These are phyloP conservation scores for Neoscytalidium dimidiatum DNA, from an alignment of 2,329 filamentous ascomycete genomes.

Conservation along the genomic window DNA sequence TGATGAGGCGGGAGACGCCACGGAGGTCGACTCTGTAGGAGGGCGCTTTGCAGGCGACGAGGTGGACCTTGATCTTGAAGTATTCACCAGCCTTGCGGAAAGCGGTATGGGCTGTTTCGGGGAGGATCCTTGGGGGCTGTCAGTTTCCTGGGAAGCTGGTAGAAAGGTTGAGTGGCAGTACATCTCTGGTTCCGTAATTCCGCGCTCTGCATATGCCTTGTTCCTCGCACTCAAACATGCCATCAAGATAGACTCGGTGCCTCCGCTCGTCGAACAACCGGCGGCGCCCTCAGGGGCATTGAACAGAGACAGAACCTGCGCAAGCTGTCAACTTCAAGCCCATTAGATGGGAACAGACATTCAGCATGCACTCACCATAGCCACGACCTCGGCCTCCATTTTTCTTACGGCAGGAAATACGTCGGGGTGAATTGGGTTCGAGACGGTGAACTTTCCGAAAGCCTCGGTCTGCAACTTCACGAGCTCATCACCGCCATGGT, in stretches of 20 bases:
- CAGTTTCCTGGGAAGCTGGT: not conserved
- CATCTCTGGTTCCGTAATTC: slow-evolving; percentile 94
- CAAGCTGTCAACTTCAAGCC: not conserved
- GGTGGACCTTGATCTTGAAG: slow-evolving; percentile 93
- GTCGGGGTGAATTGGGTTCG: slow-evolving; percentile 96
- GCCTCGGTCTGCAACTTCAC: slow-evolving; percentile 86
- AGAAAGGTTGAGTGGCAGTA: slow-evolving; percentile 37
- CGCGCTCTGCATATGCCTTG: slow-evolving; percentile 81
- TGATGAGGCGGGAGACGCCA: slow-evolving; percentile 80
- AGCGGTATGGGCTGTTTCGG: slow-evolving; percentile 90
- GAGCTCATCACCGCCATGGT: slow-evolving; percentile 85
- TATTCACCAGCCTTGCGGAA: slow-evolving; percentile 95
- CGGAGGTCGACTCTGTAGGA: slow-evolving; percentile 80
- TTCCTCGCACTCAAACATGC: slow-evolving; percentile 88
- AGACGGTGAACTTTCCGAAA: slow-evolving; percentile 90
- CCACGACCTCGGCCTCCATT: slow-evolving; percentile 98
- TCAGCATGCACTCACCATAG: slow-evolving; percentile 67
- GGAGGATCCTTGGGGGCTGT: slow-evolving; percentile 69
- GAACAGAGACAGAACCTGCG: slow-evolving; percentile 72
- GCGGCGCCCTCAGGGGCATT: slow-evolving; percentile 83
- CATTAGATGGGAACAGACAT: not conserved
- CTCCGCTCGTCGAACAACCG: slow-evolving; percentile 87
- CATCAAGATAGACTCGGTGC: slow-evolving; percentile 96
- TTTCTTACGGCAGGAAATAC: slow-evolving; percentile 97
- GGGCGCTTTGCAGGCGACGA: slow-evolving; percentile 83